Base-by-base conservation (phyloP, 805 yeast genomes). In the Clavispora fructus region DNA sequence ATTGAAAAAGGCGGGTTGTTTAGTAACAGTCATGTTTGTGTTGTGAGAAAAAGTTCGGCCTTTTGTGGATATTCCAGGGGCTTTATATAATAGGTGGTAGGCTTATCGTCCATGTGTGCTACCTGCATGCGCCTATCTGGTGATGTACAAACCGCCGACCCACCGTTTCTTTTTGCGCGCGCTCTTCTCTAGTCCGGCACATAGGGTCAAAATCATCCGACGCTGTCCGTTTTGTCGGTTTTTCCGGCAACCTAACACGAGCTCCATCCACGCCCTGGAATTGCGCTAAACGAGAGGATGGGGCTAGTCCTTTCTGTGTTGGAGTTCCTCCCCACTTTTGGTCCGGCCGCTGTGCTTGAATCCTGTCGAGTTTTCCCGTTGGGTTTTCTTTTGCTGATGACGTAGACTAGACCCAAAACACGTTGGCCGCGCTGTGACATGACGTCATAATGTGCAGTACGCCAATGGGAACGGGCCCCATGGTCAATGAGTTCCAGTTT, bases 1-100 rank as follows among this genome's bases (percentile, higher is more conserved):
- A 60, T 66, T 60, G 52, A 71, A 71, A 51, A 63, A 55, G 54
- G 74, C 75, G 35, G 74, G 74, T 62, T 69, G 70, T 59, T 69
- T 68, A 27, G 44, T 42, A 42, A 48, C 19, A 11, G 57, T 52
- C 59, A 55, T 55, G 40, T 14, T 48, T 16, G 37, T 33, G 25
- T 33, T n/a, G 9, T 4, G 23, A 14, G 25, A 11, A 33, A 17
- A 33, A 16, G 11, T 3, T 11, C 7, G 8, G 37, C 17, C 16
- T 27, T 23, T n/a, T 19, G 42, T 3, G 42, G 42, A 27, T 25
- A 30, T 5, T 13, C 16, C 35, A 17, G 33, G 42, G 31, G 33
- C n/a, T 40, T 27, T 40, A 29, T 40, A 40, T 25, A 29, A 23
- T 33, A 11, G 17, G 13, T 16, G 13, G 12, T 33, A 8, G 25